Percentiles rank a stretch among this genome's conserved stretches.
Evolutionary conservation across 306 rosid genomes (phyloP).

Genomic region (Hylodesmum podocarpum): DNA sequence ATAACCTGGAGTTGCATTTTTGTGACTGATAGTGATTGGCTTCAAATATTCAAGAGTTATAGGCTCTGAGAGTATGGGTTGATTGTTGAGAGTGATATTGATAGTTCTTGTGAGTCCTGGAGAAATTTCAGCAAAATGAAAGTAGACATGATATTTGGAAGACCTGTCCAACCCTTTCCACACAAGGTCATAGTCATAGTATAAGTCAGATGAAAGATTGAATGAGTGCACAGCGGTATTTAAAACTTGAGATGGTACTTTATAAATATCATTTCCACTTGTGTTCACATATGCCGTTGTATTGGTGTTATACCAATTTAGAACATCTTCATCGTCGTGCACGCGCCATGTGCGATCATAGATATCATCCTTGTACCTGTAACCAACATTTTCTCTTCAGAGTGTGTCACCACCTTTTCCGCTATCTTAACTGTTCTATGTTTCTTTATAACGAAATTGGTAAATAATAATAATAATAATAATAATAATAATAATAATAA

Average conservation of each 20-base stretch:
- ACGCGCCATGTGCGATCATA: conserved; percentile 11
- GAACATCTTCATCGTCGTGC: neutral
- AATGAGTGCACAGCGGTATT: neutral
- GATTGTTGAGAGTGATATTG: too few species aligned
- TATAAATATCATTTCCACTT: neutral
- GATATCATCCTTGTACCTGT: neutral
- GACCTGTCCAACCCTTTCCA: neutral
- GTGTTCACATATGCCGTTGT: neutral
- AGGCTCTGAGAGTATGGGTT: too few species aligned
- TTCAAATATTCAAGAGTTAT: too few species aligned
- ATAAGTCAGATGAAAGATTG: too few species aligned
- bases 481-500: too few species aligned
- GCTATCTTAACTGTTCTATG: too few species aligned
- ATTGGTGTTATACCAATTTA: neutral
- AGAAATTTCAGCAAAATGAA: conserved; percentile 49
- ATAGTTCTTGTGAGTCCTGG: conserved; percentile 34
- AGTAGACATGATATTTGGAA: conserved; percentile 5
- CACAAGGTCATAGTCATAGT: neutral
- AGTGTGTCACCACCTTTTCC: too few species aligned
- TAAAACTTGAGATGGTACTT: conserved; percentile 13
- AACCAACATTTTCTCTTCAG: too few species aligned
- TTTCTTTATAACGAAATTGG: too few species aligned
- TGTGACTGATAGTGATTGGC: conserved; percentile 29
- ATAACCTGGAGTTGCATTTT: conserved; percentile 19
- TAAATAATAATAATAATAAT: too few species aligned